A percentile compares a stretch with the other conserved stretches of the same genome.
These are phyloP conservation scores for Coemansia sp. DNA, from an alignment of 192 early-diverging fungal genomes.

Conservation along the genomic window DNA sequence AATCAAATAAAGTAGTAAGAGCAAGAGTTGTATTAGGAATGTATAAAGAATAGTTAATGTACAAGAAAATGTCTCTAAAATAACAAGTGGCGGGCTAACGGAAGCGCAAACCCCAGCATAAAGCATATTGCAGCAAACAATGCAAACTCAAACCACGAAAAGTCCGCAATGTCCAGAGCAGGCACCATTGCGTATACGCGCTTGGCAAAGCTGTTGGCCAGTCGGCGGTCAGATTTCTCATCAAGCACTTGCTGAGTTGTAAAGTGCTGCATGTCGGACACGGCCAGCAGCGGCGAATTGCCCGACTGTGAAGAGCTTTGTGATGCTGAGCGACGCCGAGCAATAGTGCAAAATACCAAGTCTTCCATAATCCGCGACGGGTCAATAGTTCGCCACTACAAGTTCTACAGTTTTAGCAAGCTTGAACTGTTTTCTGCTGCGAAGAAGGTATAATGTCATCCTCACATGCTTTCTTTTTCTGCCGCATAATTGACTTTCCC, in stretches of 20 bases:
- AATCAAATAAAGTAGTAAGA: too few relatives aligned
- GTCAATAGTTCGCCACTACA: slow-evolving; percentile 51
- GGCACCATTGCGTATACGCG: slow-evolving; percentile 39
- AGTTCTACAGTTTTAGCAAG: background rate
- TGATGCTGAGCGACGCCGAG: slow-evolving; percentile 33
- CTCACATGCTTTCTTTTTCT: too few relatives aligned
- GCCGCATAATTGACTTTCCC: too few relatives aligned
- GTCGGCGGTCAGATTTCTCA: slow-evolving; percentile 14
- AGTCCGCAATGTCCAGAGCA: slow-evolving; percentile 43
- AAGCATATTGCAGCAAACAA: slow-evolving; percentile 42
- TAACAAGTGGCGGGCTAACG: slow-evolving; percentile 23
- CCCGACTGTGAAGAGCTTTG: slow-evolving; percentile 27
- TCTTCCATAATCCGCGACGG: slow-evolving; percentile 53
- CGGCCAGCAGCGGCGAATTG: slow-evolving; percentile 27
- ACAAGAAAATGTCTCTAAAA: background rate
- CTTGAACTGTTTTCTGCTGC: too few relatives aligned
- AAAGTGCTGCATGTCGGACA: slow-evolving; percentile 26
- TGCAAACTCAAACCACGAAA: slow-evolving; percentile 52
- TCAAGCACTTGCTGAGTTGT: slow-evolving; percentile 2
- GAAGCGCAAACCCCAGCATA: slow-evolving; percentile 35
- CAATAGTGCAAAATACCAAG: slow-evolving; percentile 41
- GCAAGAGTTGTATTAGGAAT: too few relatives aligned
- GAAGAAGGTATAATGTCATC: too few relatives aligned
- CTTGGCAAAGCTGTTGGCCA: slow-evolving; percentile 32
- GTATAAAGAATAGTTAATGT: too few relatives aligned